Percentiles rank a stretch among this genome's conserved stretches.
Conservation (phyloP, 2,329 filamentous ascomycete species). For the Arthrobotrys sinensis region DNA sequence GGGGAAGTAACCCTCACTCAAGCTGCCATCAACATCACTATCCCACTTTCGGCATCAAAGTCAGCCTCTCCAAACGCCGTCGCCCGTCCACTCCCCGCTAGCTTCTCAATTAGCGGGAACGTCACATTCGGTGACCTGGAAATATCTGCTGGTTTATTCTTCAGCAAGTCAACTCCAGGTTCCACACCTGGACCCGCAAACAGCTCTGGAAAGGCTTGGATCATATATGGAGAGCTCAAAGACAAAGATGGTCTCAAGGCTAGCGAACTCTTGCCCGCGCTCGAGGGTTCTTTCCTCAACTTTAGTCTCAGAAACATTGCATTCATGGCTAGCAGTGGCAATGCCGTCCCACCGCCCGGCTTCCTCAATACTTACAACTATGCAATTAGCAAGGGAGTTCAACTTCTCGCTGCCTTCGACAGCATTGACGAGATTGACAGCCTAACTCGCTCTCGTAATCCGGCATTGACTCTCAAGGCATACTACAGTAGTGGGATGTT, state of each 20-base stretch:
- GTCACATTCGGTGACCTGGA: conserved; percentile 26
- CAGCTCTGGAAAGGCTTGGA: conserved; percentile 10
- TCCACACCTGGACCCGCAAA: neutral
- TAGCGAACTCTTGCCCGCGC: conserved; percentile 9
- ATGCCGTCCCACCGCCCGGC: conserved; percentile 10
- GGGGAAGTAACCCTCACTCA: conserved; percentile 14
- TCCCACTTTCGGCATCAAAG: conserved; percentile 15
- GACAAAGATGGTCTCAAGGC: conserved; percentile 12
- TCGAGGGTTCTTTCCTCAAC: conserved; percentile 28
- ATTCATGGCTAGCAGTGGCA: conserved; percentile 21
- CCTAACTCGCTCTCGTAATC: conserved; percentile 26
- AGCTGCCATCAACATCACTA: conserved; percentile 27
- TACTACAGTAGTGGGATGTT: conserved; percentile 12
- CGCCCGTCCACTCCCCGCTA: conserved; percentile 20
- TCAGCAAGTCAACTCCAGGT: neutral
- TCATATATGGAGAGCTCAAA: conserved; percentile 24
- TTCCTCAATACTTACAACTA: conserved; percentile 31
- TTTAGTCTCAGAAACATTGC: conserved; percentile 24
- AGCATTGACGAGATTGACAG: conserved; percentile 32
- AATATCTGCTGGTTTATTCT: conserved; percentile 23
- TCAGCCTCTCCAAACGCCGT: conserved; percentile 5
- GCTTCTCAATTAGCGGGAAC: conserved; percentile 23
- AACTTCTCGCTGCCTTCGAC: conserved; percentile 27
- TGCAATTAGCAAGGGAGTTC: conserved; percentile 19
- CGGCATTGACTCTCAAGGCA: conserved; percentile 21